Base-by-base conservation (phyloP, 805 yeast species). In the Candida broadrunensis region DNA sequence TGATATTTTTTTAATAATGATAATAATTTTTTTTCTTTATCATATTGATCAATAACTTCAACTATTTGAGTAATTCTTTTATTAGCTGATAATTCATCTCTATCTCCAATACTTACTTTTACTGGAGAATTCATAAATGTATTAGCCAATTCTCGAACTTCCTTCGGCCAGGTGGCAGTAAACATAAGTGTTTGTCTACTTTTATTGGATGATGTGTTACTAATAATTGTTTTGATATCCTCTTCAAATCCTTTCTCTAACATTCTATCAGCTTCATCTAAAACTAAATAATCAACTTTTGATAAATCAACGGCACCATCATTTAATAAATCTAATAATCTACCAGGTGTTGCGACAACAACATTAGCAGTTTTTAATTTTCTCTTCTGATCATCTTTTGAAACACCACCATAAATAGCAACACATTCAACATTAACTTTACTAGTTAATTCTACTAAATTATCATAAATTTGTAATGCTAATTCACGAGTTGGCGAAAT, bases 161-260 rank as follows among this genome's bases (percentile, higher is more conserved):
- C 96, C 54, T 86, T 87, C n/a, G 99, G 99, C 99, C 99, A 93
- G 1, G 99, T 93, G n/a, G 99, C 99, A 8, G 99, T 91, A 67
- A 93, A 93, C 98, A 93, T 93, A 48, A 93, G 74, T 0, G 99
- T 93, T 66, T 91, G 98, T 69, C 98, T 75, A 9, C 40, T 30
- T 19, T 63, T 60, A 18, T 49, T 37, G 26, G 57, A 48, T 18
- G 77, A 70, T 13, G 88, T 75, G 42, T 72, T 69, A 35, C 83
- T 77, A 58, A 93, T 80, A 49, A 93, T 88, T 48, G 76, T 73
- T 61, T 86, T 88, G 58, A 93, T 91, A 65, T 91, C 99, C 61
- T 91, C 95, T 67, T 95, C 98, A 56, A 93, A 93, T 27, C 99
- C 99, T 65, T 87, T 93, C 63, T 93, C 99, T 45, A 93, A 77